These are phyloP conservation scores for Lasiodiplodia sp. DNA, from an alignment of 2,329 filamentous ascomycete genomes.

Conservation along the genomic window DNA sequence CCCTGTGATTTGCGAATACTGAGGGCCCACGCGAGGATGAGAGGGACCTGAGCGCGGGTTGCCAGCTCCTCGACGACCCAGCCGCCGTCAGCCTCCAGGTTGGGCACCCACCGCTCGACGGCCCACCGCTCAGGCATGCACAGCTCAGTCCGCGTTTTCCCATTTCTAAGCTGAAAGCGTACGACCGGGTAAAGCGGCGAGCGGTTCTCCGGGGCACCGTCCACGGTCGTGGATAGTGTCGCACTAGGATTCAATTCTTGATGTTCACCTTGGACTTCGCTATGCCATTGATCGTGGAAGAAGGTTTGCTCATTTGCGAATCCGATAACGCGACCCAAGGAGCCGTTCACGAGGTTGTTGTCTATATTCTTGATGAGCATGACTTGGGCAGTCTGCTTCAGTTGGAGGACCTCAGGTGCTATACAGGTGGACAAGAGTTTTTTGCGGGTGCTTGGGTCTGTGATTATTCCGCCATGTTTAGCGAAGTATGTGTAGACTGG, in stretches of 20 bases:
- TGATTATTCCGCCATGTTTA: neutral
- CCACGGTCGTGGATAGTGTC: neutral
- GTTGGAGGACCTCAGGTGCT: constrained; percentile 2
- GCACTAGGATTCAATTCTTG: neutral
- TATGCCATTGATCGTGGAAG: neutral
- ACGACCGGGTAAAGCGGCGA: constrained; percentile 34
- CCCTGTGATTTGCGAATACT: constrained; percentile 69
- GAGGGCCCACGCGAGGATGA: constrained; percentile 68
- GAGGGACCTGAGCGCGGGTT: constrained; percentile 67
- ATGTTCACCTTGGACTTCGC: neutral
- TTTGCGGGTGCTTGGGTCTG: neutral
- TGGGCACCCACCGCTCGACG: constrained; percentile 7
- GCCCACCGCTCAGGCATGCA: neutral
- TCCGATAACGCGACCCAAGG: constrained; percentile 42
- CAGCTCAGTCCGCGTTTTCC: neutral
- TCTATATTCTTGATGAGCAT: constrained; percentile 32
- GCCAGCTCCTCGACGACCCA: constrained; percentile 48
- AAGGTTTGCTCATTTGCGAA: constrained; percentile 38
- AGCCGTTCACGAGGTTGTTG: constrained; percentile 45
- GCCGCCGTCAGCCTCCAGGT: neutral
- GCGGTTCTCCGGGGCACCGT: neutral
- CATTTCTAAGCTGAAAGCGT: neutral
- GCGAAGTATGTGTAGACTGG: neutral
- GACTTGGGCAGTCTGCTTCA: constrained; percentile 20
- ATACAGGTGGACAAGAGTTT: constrained; percentile 3